Evolutionary conservation across 2,329 filamentous ascomycete genomes (phyloP).

Genomic region (Botrytis squamosa): DNA sequence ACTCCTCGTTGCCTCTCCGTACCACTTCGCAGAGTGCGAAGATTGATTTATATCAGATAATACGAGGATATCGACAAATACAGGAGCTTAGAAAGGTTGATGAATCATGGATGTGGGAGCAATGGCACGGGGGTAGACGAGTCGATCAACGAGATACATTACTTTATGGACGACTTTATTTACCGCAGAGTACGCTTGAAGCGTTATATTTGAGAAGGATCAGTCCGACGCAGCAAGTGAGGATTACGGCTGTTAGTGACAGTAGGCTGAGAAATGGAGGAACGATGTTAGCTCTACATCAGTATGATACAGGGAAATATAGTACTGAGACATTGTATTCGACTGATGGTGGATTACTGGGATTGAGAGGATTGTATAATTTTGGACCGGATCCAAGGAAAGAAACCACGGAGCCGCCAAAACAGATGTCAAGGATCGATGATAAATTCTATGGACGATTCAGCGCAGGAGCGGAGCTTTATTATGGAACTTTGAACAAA

Average conservation of each 20-base stretch:
- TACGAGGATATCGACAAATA: conserved; percentile 80
- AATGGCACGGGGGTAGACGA: conserved; percentile 51
- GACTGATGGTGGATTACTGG: conserved; percentile 86
- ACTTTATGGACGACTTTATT: conserved; percentile 75
- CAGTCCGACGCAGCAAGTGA: conserved; percentile 73
- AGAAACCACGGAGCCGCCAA: conserved; percentile 27
- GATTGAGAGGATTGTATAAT: conserved; percentile 88
- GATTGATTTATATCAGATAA: conserved; percentile 73
- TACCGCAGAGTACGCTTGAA: conserved; percentile 82
- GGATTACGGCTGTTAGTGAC: conserved; percentile 76
- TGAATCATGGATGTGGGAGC: conserved; percentile 51
- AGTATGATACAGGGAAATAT: conserved; percentile 85
- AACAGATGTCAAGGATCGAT: conserved; percentile 36
- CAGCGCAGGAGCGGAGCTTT: conserved; percentile 87
- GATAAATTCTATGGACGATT: conserved; percentile 76
- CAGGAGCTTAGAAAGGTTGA: conserved; percentile 59
- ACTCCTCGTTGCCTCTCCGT: conserved; percentile 77
- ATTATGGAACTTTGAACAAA: conserved; percentile 94
- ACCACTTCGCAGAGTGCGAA: conserved; percentile 68
- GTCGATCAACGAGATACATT: conserved; percentile 56
- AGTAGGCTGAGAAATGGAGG: conserved; percentile 71
- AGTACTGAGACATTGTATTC: conserved; percentile 88
- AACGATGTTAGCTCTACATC: conserved; percentile 68
- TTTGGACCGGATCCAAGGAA: conserved; percentile 57
- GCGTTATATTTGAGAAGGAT: conserved; percentile 79